Percentiles rank a stretch among this genome's conserved stretches.
phyloP scores from a whole-genome alignment of 441 rosid genomes.

The Arabidopsis hybrid region DNA sequence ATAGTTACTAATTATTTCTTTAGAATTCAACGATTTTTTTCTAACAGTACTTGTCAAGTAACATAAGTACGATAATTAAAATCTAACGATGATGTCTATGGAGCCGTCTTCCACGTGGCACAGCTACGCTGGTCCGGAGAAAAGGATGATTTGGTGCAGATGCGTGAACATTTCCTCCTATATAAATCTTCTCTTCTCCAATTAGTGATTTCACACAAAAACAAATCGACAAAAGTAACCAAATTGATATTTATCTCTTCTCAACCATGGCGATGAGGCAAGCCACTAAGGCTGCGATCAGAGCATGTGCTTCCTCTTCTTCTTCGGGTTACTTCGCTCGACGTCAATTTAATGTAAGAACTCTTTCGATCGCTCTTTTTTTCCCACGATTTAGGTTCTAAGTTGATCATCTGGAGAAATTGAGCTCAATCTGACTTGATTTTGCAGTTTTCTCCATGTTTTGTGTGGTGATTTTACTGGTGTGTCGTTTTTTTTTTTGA shows the following conservation, averaged over 20 bases:
- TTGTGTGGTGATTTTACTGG: constrained; percentile 4
- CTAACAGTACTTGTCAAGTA: background rate
- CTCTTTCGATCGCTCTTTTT: background rate
- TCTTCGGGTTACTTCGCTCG: constrained; percentile 43
- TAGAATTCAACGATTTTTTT: background rate
- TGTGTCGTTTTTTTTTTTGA: background rate
- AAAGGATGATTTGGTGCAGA: constrained; percentile 14
- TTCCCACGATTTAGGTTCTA: background rate
- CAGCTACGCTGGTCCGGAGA: constrained; percentile 4
- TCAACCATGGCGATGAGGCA: constrained; percentile 63
- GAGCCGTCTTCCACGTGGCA: constrained; percentile 38
- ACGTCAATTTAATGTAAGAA: constrained; percentile 64
- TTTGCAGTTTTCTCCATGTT: background rate
- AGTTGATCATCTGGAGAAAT: background rate
- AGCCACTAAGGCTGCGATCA: constrained; percentile 54
- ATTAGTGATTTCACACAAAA: background rate
- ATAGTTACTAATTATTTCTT: background rate
- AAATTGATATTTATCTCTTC: constrained; percentile 16
- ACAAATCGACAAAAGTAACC: background rate
- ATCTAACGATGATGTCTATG: background rate
- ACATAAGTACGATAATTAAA: background rate
- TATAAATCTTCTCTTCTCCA: constrained; percentile 8
- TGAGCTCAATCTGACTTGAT: background rate
- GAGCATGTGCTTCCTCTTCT: constrained; percentile 49
- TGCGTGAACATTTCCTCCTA: constrained; percentile 28